Evolutionary conservation across 495 filamentous ascomycete genomes (phyloP).

Genomic region (Aspergillus haitiensis): DNA sequence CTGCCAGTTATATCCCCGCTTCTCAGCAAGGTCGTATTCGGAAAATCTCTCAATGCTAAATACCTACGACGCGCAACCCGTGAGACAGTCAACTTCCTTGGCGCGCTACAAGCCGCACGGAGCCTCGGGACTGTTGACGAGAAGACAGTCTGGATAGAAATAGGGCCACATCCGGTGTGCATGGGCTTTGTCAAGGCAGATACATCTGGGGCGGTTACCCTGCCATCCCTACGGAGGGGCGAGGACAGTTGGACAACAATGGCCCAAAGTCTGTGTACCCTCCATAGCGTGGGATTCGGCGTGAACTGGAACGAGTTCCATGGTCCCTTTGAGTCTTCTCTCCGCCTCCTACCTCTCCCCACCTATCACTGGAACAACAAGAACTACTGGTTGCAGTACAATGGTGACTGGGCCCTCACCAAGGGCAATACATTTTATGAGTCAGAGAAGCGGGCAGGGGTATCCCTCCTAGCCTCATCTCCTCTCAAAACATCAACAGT

Average conservation of each 20-base stretch:
- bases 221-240: constrained; percentile 45
- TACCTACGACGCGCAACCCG: constrained; percentile 29
- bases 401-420: constrained; percentile 32
- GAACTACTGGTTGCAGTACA: constrained; percentile 38
- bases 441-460: constrained; percentile 4
- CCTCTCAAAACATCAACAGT: constrained; percentile 18
- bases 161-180: constrained; percentile 40
- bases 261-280: constrained; percentile 47
- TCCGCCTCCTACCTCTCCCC: constrained; percentile 5
- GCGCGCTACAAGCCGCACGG: constrained; percentile 26
- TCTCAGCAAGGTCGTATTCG: constrained; percentile 26
- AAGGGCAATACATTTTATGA: constrained; percentile 31
- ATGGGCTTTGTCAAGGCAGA: constrained; percentile 27
- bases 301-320: constrained; percentile 64
- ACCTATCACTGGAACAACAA: constrained; percentile 27
- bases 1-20: constrained; percentile 35
- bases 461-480: constrained; percentile 3
- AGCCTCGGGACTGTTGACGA: constrained; percentile 22
- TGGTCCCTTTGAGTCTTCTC: neutral
- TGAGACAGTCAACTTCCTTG: constrained; percentile 32
- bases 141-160: constrained; percentile 35
- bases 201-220: constrained; percentile 28
- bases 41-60: constrained; percentile 24
- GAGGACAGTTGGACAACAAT: constrained; percentile 57
- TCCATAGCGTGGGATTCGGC: constrained; percentile 58